These are phyloP conservation scores for Candida dajiaensis DNA, from an alignment of 805 yeast species.

Conservation along the genomic window DNA sequence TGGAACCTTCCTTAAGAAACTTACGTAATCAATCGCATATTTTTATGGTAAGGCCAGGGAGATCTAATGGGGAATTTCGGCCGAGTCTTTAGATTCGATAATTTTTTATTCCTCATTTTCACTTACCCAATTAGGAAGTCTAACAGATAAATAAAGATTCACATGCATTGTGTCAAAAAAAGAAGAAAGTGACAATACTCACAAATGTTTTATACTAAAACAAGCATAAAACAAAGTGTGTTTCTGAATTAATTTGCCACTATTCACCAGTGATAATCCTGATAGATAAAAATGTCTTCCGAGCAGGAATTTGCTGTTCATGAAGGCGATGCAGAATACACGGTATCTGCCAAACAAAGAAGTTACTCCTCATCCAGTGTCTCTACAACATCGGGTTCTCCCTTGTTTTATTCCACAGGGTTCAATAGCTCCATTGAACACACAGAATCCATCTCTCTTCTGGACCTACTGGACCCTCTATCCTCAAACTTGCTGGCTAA, in stretches of 20 bases:
- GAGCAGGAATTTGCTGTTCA: neutral
- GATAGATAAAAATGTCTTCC: neutral
- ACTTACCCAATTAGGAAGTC: neutral
- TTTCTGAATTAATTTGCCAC: too few relatives aligned
- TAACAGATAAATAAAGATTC: neutral
- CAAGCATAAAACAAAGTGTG: too few relatives aligned
- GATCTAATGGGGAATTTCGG: too few relatives aligned
- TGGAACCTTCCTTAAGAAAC: neutral
- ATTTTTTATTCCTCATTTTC: too few relatives aligned
- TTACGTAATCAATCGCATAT: neutral
- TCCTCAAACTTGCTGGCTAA: constrained; percentile 20
- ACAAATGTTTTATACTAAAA: too few relatives aligned
- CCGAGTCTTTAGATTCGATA: too few relatives aligned
- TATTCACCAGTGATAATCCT: too few relatives aligned
- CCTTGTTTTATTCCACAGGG: constrained; percentile 16
- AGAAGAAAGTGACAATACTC: too few relatives aligned
- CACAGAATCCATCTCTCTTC: constrained; percentile 21
- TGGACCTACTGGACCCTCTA: constrained; percentile 26
- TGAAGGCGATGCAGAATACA: neutral
- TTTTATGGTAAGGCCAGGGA: too few relatives aligned
- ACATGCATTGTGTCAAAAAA: neutral
- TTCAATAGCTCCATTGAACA: constrained; percentile 14
- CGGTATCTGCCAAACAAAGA: constrained; percentile 3
- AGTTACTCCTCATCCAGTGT: constrained; percentile 16
- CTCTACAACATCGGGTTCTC: constrained; percentile 19